phyloP scores from a whole-genome alignment of 139 green algal genomes.

The Trebouxia sp. region DNA sequence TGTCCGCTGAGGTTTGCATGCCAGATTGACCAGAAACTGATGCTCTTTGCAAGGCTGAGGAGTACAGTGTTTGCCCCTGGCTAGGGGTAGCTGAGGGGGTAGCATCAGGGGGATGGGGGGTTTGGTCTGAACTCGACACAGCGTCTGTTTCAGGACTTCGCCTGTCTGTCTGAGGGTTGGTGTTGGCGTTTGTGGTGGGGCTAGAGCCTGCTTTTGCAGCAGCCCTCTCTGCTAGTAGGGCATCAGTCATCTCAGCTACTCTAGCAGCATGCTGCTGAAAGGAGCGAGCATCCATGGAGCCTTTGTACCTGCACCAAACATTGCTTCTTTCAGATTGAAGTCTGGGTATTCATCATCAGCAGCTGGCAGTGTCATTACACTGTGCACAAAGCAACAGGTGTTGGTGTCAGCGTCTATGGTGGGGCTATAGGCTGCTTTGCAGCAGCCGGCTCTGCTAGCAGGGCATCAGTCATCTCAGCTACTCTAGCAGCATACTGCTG shows the following conservation, averaged over 20 bases:
- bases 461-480: constrained; percentile 5
- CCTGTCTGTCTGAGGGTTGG: too few species aligned
- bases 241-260: constrained; percentile 11
- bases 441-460: constrained; percentile 17
- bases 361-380: neutral
- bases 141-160: too few species aligned
- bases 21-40: too few species aligned
- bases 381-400: too few species aligned
- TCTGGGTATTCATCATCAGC: too few species aligned
- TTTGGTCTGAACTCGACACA: too few species aligned
- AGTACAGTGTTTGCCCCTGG: too few species aligned
- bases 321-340: neutral
- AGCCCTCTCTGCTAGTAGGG: constrained; percentile 8
- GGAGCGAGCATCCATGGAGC: constrained; percentile 19
- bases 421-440: neutral
- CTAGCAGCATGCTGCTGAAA: constrained; percentile 22
- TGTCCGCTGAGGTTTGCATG: too few species aligned
- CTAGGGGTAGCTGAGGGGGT: too few species aligned
- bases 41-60: too few species aligned
- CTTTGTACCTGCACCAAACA: neutral
- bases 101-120: too few species aligned
- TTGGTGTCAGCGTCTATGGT: neutral
- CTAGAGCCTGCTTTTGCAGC: neutral
- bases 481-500: constrained; percentile 17
- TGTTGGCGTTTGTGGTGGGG: neutral